Conservation (phyloP, 2,329 filamentous ascomycete genomes). For the Cordyceps militaris region DNA sequence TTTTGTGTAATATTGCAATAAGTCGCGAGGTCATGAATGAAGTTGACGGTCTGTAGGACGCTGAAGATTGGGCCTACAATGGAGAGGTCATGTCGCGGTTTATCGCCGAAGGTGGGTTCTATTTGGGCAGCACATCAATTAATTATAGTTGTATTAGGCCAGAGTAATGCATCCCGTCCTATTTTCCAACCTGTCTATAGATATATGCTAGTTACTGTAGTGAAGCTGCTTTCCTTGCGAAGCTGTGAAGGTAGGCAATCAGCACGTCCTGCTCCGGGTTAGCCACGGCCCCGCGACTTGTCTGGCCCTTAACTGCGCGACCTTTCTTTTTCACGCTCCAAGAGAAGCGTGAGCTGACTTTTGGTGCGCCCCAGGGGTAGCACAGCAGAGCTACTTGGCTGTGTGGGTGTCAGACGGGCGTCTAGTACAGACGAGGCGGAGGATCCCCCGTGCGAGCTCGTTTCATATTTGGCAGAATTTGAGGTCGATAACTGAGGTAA, state of each 20-base stretch:
- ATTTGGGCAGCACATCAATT: background rate
- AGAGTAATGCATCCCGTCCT: background rate
- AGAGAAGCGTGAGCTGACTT: conserved; percentile 51
- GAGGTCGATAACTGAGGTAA: background rate
- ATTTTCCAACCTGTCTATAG: background rate
- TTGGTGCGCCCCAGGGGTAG: conserved; percentile 51
- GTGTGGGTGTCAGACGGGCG: conserved; percentile 41
- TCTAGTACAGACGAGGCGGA: conserved; percentile 23
- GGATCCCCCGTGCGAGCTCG: conserved; percentile 13
- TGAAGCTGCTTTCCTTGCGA: background rate
- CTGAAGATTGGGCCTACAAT: too few relatives aligned
- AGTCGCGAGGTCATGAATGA: background rate
- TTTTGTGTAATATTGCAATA: conserved; percentile 4
- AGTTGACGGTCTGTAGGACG: background rate
- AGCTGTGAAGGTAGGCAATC: background rate
- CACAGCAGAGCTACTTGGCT: conserved; percentile 36
- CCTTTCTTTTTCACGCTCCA: conserved; percentile 45
- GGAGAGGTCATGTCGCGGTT: too few relatives aligned
- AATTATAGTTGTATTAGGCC: background rate
- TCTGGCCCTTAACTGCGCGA: conserved; percentile 17
- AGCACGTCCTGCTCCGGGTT: background rate
- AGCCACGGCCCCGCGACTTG: background rate
- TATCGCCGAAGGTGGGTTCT: too few relatives aligned
- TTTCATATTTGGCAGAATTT: background rate
- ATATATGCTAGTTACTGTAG: background rate